Evolutionary conservation across 306 rosid species (phyloP).

Genomic region (Luffa aegyptiaca): DNA sequence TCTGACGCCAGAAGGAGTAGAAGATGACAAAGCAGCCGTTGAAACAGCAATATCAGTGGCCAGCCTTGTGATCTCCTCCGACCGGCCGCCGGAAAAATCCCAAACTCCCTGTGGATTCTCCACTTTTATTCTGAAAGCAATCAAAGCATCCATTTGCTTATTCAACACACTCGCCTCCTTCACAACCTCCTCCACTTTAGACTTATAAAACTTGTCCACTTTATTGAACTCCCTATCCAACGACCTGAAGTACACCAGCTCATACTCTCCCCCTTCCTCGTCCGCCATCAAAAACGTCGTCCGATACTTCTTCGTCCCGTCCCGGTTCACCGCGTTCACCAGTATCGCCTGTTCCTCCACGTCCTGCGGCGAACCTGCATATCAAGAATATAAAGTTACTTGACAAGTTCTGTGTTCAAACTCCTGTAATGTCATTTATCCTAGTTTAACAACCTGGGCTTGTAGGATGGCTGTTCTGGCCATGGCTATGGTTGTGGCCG

Average conservation of each 20-base stretch:
- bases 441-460: neutral
- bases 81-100: neutral
- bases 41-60: constrained; percentile 2
- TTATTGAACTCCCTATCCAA: constrained; percentile 56
- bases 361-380: neutral
- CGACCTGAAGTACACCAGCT: constrained; percentile 40
- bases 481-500: neutral
- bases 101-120: constrained; percentile 30
- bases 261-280: constrained; percentile 55
- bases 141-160: constrained; percentile 63
- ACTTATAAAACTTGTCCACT: constrained; percentile 38
- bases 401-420: too few species aligned
- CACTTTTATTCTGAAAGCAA: constrained; percentile 58
- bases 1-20: neutral
- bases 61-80: neutral
- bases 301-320: constrained; percentile 16
- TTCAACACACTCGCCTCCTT: constrained; percentile 48
- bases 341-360: constrained; percentile 1
- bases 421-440: too few species aligned
- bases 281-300: constrained; percentile 43
- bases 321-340: constrained; percentile 3
- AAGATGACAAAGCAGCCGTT: neutral
- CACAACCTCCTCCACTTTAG: constrained; percentile 45
- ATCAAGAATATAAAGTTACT: too few species aligned
- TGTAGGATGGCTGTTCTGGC: neutral